phyloP scores from a whole-genome alignment of 148 eudicot species.

The Pouteria glomerata region DNA sequence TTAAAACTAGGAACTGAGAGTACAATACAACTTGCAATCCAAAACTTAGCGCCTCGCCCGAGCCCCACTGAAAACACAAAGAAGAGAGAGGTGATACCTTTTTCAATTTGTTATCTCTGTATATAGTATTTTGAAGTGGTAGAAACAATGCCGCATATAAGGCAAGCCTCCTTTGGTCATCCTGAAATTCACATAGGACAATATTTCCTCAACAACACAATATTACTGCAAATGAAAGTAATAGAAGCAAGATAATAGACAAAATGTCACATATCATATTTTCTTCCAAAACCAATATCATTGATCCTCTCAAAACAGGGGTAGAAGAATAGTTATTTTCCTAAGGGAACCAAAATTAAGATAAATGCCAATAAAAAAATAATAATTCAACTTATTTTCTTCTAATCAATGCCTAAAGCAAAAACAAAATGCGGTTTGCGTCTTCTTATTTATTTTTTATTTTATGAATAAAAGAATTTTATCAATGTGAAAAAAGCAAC shows the following conservation, averaged over 20 bases:
- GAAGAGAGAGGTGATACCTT: conserved; percentile 38
- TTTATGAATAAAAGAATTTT: too few relatives aligned
- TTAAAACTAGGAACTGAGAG: not conserved
- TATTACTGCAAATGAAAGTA: not conserved
- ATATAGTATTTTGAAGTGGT: conserved; percentile 50
- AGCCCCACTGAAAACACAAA: not conserved
- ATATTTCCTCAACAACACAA: not conserved
- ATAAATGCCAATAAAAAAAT: too few relatives aligned
- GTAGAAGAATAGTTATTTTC: too few relatives aligned
- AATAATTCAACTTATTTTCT: too few relatives aligned
- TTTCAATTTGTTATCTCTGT: conserved; percentile 58
- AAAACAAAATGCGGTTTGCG: too few relatives aligned
- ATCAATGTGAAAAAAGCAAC: too few relatives aligned
- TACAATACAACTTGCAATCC: not conserved
- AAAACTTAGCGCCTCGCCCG: not conserved
- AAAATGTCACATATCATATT: not conserved
- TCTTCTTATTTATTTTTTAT: too few relatives aligned
- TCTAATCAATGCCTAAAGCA: too few relatives aligned
- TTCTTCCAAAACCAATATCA: not conserved
- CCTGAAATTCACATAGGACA: conserved; percentile 30
- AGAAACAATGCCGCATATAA: conserved; percentile 77
- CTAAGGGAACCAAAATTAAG: too few relatives aligned
- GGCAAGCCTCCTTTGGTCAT: conserved; percentile 68
- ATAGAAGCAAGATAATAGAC: not conserved
- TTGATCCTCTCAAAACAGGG: not conserved